Conservation (phyloP, 2,329 filamentous ascomycete species). For the Daldinia sp. region DNA sequence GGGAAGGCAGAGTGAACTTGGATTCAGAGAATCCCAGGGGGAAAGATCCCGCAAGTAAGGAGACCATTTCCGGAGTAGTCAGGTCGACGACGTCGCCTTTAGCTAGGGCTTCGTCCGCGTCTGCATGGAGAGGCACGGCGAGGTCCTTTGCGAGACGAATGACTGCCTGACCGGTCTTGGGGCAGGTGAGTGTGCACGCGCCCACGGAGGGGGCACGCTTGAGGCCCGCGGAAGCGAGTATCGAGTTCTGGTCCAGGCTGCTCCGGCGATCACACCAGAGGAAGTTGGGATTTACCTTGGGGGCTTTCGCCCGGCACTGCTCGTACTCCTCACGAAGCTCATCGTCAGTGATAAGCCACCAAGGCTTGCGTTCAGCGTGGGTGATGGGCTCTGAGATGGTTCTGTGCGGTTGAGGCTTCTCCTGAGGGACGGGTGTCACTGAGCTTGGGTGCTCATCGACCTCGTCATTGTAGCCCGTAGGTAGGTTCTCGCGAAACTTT, state of each 20-base stretch:
- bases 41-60: neutral
- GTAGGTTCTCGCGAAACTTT: constrained; percentile 1
- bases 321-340: constrained; percentile 8
- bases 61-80: neutral
- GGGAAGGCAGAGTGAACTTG: neutral
- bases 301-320: constrained; percentile 1
- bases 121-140: neutral
- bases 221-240: constrained; percentile 19
- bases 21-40: neutral
- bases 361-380: neutral
- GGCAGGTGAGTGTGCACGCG: too few species aligned
- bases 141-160: neutral
- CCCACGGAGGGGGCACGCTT: neutral
- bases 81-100: constrained; percentile 2
- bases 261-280: constrained; percentile 17
- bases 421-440: neutral
- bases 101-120: neutral
- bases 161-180: neutral
- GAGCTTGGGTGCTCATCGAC: neutral
- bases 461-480: neutral
- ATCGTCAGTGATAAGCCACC: neutral
- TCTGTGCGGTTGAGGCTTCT: neutral
- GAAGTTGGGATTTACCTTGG: neutral
- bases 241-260: constrained; percentile 22
- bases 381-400: neutral